Evolutionary conservation across 108 stramenopile genomes (phyloP).

Genomic region (Epithemia pelagica): DNA sequence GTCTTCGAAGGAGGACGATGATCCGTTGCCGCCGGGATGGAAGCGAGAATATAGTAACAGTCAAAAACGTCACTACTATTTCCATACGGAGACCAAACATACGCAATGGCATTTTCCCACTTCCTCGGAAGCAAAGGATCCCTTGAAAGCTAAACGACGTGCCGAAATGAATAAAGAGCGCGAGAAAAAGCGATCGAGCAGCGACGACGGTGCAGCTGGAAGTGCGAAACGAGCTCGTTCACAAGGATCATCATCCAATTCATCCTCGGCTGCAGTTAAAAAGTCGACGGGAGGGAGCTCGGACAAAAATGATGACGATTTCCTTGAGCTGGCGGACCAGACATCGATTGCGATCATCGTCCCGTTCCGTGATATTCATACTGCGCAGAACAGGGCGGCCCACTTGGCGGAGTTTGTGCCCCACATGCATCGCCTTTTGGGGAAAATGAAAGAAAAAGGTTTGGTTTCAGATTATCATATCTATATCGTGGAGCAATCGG

Average conservation of each 20-base stretch:
- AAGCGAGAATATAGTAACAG: conserved; percentile 57
- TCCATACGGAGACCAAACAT: conserved; percentile 64
- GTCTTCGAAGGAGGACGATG: background rate
- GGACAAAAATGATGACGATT: conserved; percentile 7
- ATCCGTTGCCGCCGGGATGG: conserved; percentile 77
- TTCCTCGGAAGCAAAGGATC: conserved; percentile 67
- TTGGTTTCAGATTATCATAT: conserved; percentile 79
- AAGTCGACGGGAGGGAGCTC: background rate
- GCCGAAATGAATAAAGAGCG: conserved; percentile 38
- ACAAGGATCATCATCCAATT: background rate
- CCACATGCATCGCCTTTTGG: conserved; percentile 86
- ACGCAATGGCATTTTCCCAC: conserved; percentile 92
- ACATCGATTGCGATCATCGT: conserved; percentile 91
- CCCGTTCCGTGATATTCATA: conserved; percentile 91
- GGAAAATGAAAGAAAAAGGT: conserved; percentile 16
- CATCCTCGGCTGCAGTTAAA: background rate
- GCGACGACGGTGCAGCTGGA: background rate
- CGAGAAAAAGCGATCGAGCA: conserved; percentile 12
- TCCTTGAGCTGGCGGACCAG: conserved; percentile 36
- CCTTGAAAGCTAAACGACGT: conserved; percentile 55
- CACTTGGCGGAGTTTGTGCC: conserved; percentile 87
- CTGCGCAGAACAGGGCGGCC: conserved; percentile 80
- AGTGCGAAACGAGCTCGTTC: conserved; percentile 1
- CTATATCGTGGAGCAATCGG: conserved; percentile 94
- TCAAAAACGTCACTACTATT: conserved; percentile 68